Evolutionary conservation across 306 rosid species (phyloP).

Genomic region (Fagus crenata): DNA sequence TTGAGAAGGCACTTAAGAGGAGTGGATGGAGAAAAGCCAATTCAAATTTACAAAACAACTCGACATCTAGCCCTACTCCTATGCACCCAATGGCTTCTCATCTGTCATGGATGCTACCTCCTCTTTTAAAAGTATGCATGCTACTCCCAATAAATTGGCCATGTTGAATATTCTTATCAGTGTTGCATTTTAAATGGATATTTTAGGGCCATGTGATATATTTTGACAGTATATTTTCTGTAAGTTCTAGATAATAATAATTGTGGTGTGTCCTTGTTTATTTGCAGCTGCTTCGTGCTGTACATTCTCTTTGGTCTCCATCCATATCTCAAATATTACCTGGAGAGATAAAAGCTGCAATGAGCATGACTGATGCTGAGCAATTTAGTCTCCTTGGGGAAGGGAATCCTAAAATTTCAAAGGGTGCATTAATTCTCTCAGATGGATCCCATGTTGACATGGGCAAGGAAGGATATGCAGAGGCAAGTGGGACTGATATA

Average conservation of each 20-base stretch:
- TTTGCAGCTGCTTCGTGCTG: constrained; percentile 75
- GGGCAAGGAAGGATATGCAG: constrained; percentile 64
- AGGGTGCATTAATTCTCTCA: constrained; percentile 40
- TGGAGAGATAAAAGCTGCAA: constrained; percentile 79
- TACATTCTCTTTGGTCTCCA: constrained; percentile 94
- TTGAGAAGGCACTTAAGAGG: constrained; percentile 98
- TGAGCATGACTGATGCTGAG: constrained; percentile 80
- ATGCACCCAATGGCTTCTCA: constrained; percentile 86
- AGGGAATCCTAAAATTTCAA: constrained; percentile 72
- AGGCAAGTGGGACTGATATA: constrained; percentile 68
- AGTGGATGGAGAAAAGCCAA: constrained; percentile 78
- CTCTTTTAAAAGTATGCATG: constrained; percentile 81
- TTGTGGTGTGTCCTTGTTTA: constrained; percentile 29
- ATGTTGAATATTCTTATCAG: constrained; percentile 31
- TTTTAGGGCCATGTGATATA: constrained; percentile 23
- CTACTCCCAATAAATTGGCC: constrained; percentile 24
- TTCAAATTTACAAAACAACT: constrained; percentile 52
- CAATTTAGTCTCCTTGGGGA: constrained; percentile 85
- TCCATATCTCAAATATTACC: constrained; percentile 69
- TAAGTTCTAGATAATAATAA: constrained; percentile 20
- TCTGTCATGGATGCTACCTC: constrained; percentile 92
- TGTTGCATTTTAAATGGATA: constrained; percentile 22
- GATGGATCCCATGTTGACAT: constrained; percentile 55
- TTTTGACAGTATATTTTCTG: neutral
- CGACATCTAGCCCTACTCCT: constrained; percentile 47